phyloP scores from a whole-genome alignment of 805 yeast genomes.

The Torulaspora indica region DNA sequence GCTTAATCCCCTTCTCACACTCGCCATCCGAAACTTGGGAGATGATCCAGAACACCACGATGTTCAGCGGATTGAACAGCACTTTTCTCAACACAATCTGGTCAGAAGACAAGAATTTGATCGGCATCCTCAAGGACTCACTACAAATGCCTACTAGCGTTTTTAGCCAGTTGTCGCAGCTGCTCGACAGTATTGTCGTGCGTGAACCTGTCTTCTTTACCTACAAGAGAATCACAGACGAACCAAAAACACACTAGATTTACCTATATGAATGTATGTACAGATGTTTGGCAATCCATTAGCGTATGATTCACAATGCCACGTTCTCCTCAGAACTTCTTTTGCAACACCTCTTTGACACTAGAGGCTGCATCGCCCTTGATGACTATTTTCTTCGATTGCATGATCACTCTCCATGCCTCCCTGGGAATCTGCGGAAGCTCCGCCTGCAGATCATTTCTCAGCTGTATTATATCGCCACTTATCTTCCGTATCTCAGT shows the following conservation, averaged over 20 bases:
- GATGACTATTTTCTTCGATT: constrained; percentile 50
- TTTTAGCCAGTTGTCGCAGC: constrained; percentile 11
- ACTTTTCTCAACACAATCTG: constrained; percentile 19
- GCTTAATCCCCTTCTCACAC: constrained; percentile 22
- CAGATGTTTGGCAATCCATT: constrained; percentile 4
- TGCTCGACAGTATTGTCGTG: constrained; percentile 22
- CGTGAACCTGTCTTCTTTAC: constrained; percentile 32
- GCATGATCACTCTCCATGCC: constrained; percentile 45
- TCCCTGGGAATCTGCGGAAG: constrained; percentile 47
- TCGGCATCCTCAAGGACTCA: constrained; percentile 14
- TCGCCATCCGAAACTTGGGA: constrained; percentile 40
- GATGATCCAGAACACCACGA: constrained; percentile 37
- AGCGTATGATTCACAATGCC: neutral
- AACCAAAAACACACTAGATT: neutral
- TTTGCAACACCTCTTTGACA: constrained; percentile 33
- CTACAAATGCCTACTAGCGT: constrained; percentile 10
- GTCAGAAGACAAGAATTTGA: constrained; percentile 18
- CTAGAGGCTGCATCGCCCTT: constrained; percentile 43
- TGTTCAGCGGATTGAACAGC: constrained; percentile 41
- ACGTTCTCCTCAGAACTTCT: constrained; percentile 13
- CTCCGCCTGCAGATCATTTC: constrained; percentile 55
- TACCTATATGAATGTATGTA: constrained; percentile 14
- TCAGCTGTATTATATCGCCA: constrained; percentile 64
- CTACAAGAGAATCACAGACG: constrained; percentile 16
- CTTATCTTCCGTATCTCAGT: constrained; percentile 69